phyloP scores from a whole-genome alignment of 768 basidiomycete species.

The Amanita fuliginea region DNA sequence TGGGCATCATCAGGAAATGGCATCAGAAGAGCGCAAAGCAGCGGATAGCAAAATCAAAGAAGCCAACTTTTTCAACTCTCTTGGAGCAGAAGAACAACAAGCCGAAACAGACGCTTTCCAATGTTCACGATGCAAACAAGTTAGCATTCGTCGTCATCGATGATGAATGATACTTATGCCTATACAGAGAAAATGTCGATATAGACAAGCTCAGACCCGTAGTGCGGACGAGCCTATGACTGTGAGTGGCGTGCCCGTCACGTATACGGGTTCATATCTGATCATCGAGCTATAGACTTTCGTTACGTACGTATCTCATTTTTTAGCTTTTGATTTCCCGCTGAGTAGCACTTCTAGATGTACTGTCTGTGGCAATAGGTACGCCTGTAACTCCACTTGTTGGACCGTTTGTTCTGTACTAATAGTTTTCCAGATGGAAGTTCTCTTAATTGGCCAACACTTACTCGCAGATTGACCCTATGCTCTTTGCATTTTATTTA shows the following conservation, averaged over 20 bases:
- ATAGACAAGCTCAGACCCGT: slow-evolving; percentile 93
- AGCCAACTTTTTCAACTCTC: slow-evolving; percentile 83
- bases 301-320: slow-evolving; percentile 49
- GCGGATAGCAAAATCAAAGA: slow-evolving; percentile 74
- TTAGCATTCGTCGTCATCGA: slow-evolving; percentile 14
- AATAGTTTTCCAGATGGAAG: slow-evolving; percentile 22
- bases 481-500: too few species aligned
- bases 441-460: slow-evolving; percentile 18
- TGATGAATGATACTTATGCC: neutral
- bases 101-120: slow-evolving; percentile 99
- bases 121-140: slow-evolving; percentile 90
- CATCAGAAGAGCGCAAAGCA: slow-evolving; percentile 82
- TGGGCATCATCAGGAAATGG: slow-evolving; percentile 66
- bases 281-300: slow-evolving; percentile 48
- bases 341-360: slow-evolving; percentile 30
- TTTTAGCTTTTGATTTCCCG: neutral
- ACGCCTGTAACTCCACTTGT: neutral
- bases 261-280: neutral
- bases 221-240: slow-evolving; percentile 99
- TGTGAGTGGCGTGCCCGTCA: slow-evolving; percentile 29
- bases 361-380: slow-evolving; percentile 42
- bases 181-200: slow-evolving; percentile 69
- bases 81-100: slow-evolving; percentile 80
- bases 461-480: too few species aligned
- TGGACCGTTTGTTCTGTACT: neutral